phyloP scores from a whole-genome alignment of 257 asterid genomes.

The Solanum verrucosum region DNA sequence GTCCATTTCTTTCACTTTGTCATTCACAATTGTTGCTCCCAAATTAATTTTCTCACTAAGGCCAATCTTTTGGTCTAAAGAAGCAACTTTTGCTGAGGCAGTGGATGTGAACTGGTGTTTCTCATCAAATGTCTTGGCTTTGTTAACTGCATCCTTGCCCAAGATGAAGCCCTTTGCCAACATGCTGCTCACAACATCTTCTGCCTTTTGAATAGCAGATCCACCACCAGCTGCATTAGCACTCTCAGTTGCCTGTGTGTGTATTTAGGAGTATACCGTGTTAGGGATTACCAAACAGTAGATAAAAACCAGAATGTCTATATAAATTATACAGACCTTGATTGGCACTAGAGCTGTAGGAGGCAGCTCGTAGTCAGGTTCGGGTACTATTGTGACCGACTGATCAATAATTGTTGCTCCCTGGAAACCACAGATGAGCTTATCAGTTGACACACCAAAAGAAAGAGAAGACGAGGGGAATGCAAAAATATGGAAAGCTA shows the following conservation, averaged over 20 bases:
- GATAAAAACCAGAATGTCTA: background rate
- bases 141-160: slow-evolving; percentile 53
- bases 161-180: slow-evolving; percentile 56
- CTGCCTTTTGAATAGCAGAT: slow-evolving; percentile 50
- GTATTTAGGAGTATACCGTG: background rate
- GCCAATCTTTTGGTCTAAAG: slow-evolving; percentile 54
- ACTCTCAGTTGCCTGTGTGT: slow-evolving; percentile 30
- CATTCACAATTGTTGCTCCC: slow-evolving; percentile 49
- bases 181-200: slow-evolving; percentile 59
- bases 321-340: slow-evolving; percentile 14
- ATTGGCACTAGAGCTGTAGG: slow-evolving; percentile 18
- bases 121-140: slow-evolving; percentile 60
- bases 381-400: slow-evolving; percentile 34
- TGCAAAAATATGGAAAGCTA: background rate
- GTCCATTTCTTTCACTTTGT: slow-evolving; percentile 57
- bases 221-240: slow-evolving; percentile 13
- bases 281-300: background rate
- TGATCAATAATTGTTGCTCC: slow-evolving; percentile 65
- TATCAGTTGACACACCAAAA: background rate
- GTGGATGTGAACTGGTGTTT: slow-evolving; percentile 50
- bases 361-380: slow-evolving; percentile 39
- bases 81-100: slow-evolving; percentile 55
- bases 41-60: slow-evolving; percentile 44
- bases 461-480: background rate
- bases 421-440: slow-evolving; percentile 17